Conservation (phyloP, 208 protist species). For the Acanthamoeba lenticulata region DNA sequence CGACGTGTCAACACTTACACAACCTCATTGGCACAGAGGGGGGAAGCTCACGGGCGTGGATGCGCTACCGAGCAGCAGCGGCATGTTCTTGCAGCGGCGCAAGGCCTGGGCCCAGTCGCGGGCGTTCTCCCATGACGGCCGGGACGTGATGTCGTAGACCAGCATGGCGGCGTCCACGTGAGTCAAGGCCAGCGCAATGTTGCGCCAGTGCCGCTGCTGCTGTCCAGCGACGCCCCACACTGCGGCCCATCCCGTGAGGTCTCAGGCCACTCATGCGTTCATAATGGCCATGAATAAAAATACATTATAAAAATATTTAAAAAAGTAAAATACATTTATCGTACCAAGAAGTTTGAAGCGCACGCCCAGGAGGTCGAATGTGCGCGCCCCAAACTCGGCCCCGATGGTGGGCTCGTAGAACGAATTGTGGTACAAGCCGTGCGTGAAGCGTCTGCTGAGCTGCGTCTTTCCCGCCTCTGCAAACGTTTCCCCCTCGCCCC, state of each 20-base stretch:
- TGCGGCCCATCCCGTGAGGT: background rate
- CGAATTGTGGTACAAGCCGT: background rate
- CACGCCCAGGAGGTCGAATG: conserved; percentile 83
- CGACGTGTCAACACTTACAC: too few species aligned
- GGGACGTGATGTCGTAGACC: background rate
- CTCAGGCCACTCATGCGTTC: background rate
- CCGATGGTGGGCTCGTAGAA: conserved; percentile 95
- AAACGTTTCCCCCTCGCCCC: background rate
- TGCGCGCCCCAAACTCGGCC: conserved; percentile 95
- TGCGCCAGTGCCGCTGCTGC: conserved; percentile 76
- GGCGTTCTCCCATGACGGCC: background rate
- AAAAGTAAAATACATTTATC: too few species aligned
- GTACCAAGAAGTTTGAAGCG: conserved; percentile 95
- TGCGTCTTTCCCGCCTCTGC: background rate
- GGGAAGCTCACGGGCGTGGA: too few species aligned
- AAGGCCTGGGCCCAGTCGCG: background rate
- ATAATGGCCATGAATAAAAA: too few species aligned
- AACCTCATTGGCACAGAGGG: too few species aligned
- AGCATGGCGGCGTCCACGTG: background rate
- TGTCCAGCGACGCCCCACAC: conserved; percentile 95
- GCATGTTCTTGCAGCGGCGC: background rate
- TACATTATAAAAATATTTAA: too few species aligned
- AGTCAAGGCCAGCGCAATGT: background rate
- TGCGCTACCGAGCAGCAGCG: background rate
- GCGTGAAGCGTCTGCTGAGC: background rate